Conservation (phyloP, 2,329 filamentous ascomycete species). For the Verticillium zaregamsianum region DNA sequence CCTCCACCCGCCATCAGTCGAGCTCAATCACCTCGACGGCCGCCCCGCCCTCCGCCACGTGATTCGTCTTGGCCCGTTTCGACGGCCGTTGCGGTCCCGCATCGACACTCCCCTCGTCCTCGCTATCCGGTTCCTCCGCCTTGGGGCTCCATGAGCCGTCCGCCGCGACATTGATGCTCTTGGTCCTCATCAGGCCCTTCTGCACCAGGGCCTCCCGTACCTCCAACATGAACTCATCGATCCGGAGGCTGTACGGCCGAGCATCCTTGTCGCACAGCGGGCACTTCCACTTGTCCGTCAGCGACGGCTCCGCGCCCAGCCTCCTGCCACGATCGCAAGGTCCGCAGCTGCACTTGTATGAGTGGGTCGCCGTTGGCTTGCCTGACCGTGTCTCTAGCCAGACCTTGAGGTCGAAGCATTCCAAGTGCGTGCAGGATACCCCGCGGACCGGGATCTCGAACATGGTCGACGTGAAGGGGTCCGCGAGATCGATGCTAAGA, state of each 20-base stretch:
- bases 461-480: conserved; percentile 62
- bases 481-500: conserved; percentile 59
- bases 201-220: conserved; percentile 51
- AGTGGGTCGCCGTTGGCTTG: conserved; percentile 34
- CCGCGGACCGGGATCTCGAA: conserved; percentile 72
- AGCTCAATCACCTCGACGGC: conserved; percentile 11
- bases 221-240: conserved; percentile 69
- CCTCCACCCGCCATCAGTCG: conserved; percentile 5
- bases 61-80: conserved; percentile 5
- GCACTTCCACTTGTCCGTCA: conserved; percentile 76
- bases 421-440: conserved; percentile 65
- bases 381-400: conserved; percentile 66
- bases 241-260: conserved; percentile 63
- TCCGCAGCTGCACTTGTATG: conserved; percentile 31
- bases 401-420: conserved; percentile 86
- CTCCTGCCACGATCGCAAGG: conserved; percentile 10
- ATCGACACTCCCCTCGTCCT: conserved; percentile 7
- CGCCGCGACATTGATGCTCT: conserved; percentile 21
- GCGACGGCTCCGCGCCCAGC: conserved; percentile 39
- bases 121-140: conserved; percentile 22
- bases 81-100: conserved; percentile 2
- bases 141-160: conserved; percentile 29
- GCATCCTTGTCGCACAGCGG: conserved; percentile 78
- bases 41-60: neutral
- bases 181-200: conserved; percentile 17